Evolutionary conservation across 371 early-diverging fungal genomes (phyloP).

Genomic region (Mortierella sp.): DNA sequence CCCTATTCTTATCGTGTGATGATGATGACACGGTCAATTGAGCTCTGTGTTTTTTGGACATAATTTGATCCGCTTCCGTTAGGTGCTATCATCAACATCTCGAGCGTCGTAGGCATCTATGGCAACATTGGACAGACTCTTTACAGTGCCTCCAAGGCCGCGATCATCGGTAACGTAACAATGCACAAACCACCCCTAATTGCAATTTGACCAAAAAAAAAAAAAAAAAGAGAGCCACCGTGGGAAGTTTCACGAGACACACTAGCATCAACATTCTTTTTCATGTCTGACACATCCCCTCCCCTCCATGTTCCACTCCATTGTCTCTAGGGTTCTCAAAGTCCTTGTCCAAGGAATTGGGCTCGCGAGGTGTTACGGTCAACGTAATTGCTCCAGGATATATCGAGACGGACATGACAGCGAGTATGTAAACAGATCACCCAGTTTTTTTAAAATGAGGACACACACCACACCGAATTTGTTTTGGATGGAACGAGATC

Average conservation of each 20-base stretch:
- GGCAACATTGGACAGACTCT: slow-evolving; percentile 84
- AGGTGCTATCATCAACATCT: slow-evolving; percentile 87
- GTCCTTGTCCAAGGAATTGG: slow-evolving; percentile 85
- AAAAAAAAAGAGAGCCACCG: not conserved
- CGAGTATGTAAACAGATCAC: slow-evolving; percentile 48
- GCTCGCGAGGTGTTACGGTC: slow-evolving; percentile 76
- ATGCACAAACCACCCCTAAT: not conserved
- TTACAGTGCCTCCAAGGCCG: slow-evolving; percentile 90
- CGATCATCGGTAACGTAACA: slow-evolving; percentile 70
- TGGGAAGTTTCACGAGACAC: no score
- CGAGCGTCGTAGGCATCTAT: slow-evolving; percentile 81
- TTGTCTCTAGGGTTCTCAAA: slow-evolving; percentile 73
- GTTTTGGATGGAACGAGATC: no score
- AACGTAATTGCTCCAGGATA: slow-evolving; percentile 92
- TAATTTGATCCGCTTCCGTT: slow-evolving; percentile 1
- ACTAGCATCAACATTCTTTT: no score
- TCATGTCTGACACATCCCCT: no score
- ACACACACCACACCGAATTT: no score
- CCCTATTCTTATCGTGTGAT: no score
- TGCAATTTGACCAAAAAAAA: not conserved
- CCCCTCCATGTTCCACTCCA: no score
- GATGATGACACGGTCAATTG: not conserved
- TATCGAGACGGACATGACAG: slow-evolving; percentile 88
- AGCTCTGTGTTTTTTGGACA: slow-evolving; percentile 1
- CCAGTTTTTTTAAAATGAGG: not conserved